phyloP scores from a whole-genome alignment of 495 filamentous ascomycete genomes.

The Aspergillus ellipticus region DNA sequence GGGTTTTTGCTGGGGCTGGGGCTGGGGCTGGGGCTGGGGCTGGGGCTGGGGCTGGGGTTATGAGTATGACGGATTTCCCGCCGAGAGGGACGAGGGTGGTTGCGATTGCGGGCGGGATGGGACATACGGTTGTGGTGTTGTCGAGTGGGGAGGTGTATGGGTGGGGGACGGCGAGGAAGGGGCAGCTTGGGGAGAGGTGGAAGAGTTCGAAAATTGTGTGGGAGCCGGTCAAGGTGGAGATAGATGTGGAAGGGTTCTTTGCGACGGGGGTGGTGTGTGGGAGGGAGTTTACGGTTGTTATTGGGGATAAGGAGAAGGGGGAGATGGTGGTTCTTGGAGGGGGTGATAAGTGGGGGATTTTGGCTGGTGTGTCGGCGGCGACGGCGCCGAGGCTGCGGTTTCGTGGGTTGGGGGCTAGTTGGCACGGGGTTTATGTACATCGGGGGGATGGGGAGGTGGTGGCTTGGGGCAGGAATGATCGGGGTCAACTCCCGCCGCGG shows the following conservation, averaged over 20 bases:
- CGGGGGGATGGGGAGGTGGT: constrained; percentile 29
- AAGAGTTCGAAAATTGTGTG: constrained; percentile 43
- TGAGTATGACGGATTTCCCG: constrained; percentile 58
- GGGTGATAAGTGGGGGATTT: constrained; percentile 61
- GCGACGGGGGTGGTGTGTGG: constrained; percentile 63
- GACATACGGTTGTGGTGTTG: constrained; percentile 70
- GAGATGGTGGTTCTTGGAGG: constrained; percentile 57
- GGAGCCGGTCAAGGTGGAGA: constrained; percentile 56
- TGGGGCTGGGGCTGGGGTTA: neutral
- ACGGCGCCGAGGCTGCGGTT: constrained; percentile 22
- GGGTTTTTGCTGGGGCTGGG: constrained; percentile 10
- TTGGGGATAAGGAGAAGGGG: constrained; percentile 50
- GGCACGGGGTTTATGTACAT: constrained; percentile 75
- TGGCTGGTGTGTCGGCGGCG: constrained; percentile 33
- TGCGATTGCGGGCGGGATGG: constrained; percentile 66
- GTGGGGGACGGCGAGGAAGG: constrained; percentile 83
- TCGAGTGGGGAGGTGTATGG: constrained; percentile 76
- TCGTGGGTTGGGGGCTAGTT: constrained; percentile 60
- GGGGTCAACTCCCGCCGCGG: constrained; percentile 69
- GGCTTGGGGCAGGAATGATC: constrained; percentile 74
- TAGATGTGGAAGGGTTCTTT: constrained; percentile 51
- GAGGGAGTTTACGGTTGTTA: constrained; percentile 73
- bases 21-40: neutral
- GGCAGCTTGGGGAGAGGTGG: constrained; percentile 62
- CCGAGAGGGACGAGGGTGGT: constrained; percentile 47